Percentiles rank a stretch among this genome's conserved stretches.
phyloP scores from a whole-genome alignment of 2,329 filamentous ascomycete genomes.

The Colletotrichum destructivum region DNA sequence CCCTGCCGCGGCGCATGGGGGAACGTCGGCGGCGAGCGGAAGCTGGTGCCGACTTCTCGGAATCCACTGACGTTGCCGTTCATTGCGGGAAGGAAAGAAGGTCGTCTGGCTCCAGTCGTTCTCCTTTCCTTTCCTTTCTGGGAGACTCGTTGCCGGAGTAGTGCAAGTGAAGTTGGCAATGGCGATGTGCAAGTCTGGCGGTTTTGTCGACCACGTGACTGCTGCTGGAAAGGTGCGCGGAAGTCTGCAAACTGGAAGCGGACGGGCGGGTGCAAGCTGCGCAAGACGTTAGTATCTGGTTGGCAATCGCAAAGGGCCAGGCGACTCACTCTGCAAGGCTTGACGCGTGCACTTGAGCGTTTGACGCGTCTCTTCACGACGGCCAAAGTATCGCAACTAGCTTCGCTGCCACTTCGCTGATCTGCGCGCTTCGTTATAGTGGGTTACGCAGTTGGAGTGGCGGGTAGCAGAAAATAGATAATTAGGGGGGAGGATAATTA shows the following conservation, averaged over 20 bases:
- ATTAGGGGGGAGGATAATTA: no score
- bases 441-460: no score
- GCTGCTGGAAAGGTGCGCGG: background rate
- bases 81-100: background rate
- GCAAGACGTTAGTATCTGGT: background rate
- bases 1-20: background rate
- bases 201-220: background rate
- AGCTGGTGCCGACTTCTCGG: background rate
- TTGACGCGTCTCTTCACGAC: slow-evolving; percentile 11
- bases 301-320: background rate
- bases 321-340: background rate
- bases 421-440: background rate
- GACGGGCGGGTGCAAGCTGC: background rate
- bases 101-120: no score
- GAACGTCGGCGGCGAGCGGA: background rate
- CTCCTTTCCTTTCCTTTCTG: no score
- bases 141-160: no score
- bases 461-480: no score
- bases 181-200: background rate
- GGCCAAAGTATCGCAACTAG: background rate
- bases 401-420: background rate
- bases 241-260: background rate
- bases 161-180: background rate
- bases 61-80: background rate
- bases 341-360: slow-evolving; percentile 10